A percentile compares a stretch with the other conserved stretches of the same genome.
phyloP scores from a whole-genome alignment of 345 rosid species.

The Eucalyptus marginata region DNA sequence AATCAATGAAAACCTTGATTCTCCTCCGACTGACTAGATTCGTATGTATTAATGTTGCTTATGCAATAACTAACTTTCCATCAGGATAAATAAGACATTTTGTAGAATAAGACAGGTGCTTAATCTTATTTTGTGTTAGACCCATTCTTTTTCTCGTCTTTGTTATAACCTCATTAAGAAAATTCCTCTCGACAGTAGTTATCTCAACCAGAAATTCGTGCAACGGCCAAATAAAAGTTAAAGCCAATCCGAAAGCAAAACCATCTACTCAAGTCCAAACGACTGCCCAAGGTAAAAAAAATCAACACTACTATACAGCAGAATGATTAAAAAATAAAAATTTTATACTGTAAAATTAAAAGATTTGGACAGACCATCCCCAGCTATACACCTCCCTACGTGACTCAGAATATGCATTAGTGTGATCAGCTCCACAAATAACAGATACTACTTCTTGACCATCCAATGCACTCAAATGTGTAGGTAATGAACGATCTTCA shows the following conservation, averaged over 20 bases:
- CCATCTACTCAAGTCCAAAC: background rate
- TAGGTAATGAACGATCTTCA: constrained; percentile 74
- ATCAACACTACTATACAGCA: background rate
- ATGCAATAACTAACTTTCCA: background rate
- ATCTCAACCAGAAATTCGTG: background rate
- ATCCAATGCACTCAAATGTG: constrained; percentile 64
- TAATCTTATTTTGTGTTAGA: background rate
- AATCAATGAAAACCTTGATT: background rate
- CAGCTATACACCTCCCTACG: constrained; percentile 58
- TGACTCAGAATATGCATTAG: constrained; percentile 68
- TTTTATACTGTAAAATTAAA: background rate
- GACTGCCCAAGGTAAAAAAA: background rate
- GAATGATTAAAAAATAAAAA: background rate
- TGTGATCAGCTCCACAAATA: constrained; percentile 95
- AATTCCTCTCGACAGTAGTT: background rate
- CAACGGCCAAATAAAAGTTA: background rate
- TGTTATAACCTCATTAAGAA: background rate
- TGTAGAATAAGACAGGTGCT: background rate
- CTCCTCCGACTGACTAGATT: background rate
- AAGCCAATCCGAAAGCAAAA: background rate
- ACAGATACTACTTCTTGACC: constrained; percentile 49
- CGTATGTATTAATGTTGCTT: background rate
- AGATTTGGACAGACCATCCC: constrained; percentile 26
- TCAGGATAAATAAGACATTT: background rate
- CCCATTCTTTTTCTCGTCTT: background rate